A percentile compares a stretch with the other conserved stretches of the same genome.
Conservation (phyloP, 129 eudicot genomes). For the Centrapalus pauciflorus region DNA sequence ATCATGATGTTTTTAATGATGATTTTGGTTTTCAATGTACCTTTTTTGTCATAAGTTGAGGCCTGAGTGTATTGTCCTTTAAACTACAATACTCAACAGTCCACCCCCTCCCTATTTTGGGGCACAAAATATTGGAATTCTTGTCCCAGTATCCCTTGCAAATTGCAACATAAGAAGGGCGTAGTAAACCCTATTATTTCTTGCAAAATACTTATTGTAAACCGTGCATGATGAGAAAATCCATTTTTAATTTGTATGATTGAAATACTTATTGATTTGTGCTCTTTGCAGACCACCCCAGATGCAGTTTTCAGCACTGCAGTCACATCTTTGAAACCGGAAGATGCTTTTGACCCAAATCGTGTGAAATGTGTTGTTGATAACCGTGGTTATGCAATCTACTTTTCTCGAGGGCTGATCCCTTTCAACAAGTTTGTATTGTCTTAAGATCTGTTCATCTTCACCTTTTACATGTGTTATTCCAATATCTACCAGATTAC, state of each 20-base stretch:
- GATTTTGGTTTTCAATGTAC: background rate
- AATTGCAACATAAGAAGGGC: too few relatives aligned
- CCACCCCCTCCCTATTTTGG: too few relatives aligned
- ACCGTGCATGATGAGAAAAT: background rate
- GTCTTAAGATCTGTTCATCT: background rate
- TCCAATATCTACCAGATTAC: background rate
- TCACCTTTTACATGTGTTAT: background rate
- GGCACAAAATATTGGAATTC: too few relatives aligned
- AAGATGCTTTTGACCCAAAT: constrained; percentile 92
- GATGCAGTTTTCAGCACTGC: constrained; percentile 99
- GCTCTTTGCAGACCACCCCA: constrained; percentile 60
- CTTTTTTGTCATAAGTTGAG: too few relatives aligned
- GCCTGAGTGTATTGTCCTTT: background rate
- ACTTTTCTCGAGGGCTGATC: constrained; percentile 85
- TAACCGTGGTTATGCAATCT: constrained; percentile 83
- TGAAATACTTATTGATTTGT: background rate
- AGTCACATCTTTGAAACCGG: constrained; percentile 83
- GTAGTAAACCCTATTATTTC: background rate
- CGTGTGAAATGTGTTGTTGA: constrained; percentile 94
- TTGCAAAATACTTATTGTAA: background rate
- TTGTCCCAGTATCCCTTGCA: too few relatives aligned
- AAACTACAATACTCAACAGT: too few relatives aligned
- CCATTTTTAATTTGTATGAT: background rate
- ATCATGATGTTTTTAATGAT: background rate
- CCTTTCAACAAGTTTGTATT: constrained; percentile 82